These are phyloP conservation scores for Phytopythium ostracodes DNA, from an alignment of 352 stramenopile species.

Conservation along the genomic window DNA sequence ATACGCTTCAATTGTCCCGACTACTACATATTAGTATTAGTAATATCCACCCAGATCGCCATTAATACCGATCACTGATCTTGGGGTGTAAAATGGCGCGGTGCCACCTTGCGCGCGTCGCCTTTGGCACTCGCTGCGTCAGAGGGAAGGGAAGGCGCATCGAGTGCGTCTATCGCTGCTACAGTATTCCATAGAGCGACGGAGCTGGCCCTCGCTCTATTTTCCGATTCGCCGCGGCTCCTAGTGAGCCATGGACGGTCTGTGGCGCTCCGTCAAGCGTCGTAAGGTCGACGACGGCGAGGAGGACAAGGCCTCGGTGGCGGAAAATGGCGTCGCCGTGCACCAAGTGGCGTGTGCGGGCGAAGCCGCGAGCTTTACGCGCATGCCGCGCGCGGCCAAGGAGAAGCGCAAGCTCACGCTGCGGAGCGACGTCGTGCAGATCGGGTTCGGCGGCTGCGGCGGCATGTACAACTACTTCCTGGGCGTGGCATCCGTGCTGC, in stretches of 20 bases:
- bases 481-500: slow-evolving; percentile 66
- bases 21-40: no score
- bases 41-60: no score
- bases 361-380: not conserved
- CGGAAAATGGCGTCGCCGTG: not conserved
- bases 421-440: slow-evolving; percentile 56
- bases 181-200: not conserved
- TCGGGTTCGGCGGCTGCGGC: slow-evolving; percentile 77
- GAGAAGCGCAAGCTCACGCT: slow-evolving; percentile 43
- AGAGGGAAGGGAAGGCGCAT: not conserved
- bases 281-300: not conserved
- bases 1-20: no score
- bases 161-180: no score
- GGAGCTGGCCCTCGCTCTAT: not conserved
- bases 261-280: slow-evolving; percentile 4
- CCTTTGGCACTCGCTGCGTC: not conserved
- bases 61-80: no score
- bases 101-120: slow-evolving; percentile 1
- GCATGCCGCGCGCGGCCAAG: slow-evolving; percentile 17
- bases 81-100: not conserved
- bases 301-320: not conserved
- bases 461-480: slow-evolving; percentile 89
- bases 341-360: not conserved
- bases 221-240: not conserved
- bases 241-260: not conserved